These are phyloP conservation scores for Zopfochytrium polystomum DNA, from an alignment of 371 early-diverging fungal genomes.

Conservation along the genomic window DNA sequence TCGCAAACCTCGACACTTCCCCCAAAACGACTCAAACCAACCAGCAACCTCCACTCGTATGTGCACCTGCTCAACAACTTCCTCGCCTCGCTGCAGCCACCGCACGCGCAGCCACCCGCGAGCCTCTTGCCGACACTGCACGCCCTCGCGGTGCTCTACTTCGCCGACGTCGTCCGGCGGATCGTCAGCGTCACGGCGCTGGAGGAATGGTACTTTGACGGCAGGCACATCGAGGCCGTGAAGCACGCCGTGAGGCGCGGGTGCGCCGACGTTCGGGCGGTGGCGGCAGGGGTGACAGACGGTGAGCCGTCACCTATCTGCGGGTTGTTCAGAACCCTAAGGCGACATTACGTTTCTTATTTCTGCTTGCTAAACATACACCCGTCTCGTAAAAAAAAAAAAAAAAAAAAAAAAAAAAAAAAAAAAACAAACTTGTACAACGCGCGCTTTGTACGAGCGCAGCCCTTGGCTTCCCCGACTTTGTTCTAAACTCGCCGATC, in stretches of 20 bases:
- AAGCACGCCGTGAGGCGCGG: neutral
- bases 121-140: constrained; percentile 1
- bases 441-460: no score
- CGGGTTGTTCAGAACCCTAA: no score
- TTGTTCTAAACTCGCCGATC: constrained; percentile 62
- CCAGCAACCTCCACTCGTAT: constrained; percentile 1
- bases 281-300: constrained; percentile 61
- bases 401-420: no score
- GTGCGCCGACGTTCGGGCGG: constrained; percentile 54
- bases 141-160: constrained; percentile 16
- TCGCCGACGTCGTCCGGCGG: constrained; percentile 23
- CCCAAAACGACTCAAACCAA: no score
- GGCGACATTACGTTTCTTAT: no score
- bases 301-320: no score
- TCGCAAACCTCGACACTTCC: no score
- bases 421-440: no score
- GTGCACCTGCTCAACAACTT: neutral
- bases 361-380: no score
- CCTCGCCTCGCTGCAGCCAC: neutral
- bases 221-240: neutral
- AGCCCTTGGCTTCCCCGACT: constrained; percentile 63
- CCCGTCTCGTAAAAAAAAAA: no score
- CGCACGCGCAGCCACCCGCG: neutral
- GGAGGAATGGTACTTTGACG: neutral
- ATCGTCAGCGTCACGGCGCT: neutral